These are phyloP conservation scores for Leccinellum luteum DNA, from an alignment of 768 basidiomycete genomes.

Conservation along the genomic window DNA sequence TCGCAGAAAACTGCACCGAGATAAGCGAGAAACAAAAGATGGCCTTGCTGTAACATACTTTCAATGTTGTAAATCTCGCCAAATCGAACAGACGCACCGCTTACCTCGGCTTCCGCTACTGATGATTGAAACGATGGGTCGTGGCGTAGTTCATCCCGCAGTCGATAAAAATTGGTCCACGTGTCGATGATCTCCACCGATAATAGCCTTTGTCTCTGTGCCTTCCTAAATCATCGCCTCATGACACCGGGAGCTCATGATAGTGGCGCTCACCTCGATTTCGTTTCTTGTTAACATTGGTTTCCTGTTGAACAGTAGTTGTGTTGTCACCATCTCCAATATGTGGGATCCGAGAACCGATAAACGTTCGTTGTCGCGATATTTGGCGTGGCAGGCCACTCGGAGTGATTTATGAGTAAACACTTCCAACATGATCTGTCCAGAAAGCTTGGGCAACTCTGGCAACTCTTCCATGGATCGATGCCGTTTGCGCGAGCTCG, in stretches of 20 bases:
- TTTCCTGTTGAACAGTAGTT: slow-evolving; percentile 45
- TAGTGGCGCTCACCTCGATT: slow-evolving; percentile 47
- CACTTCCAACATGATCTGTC: slow-evolving; percentile 60
- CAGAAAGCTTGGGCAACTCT: slow-evolving; percentile 48
- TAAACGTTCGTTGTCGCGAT: slow-evolving; percentile 58
- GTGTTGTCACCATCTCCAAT: slow-evolving; percentile 46
- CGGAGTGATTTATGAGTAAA: slow-evolving; percentile 69
- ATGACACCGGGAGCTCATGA: slow-evolving; percentile 11
- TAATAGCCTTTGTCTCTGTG: slow-evolving; percentile 26
- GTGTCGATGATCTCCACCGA: slow-evolving; percentile 32
- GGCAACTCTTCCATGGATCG: slow-evolving; percentile 37
- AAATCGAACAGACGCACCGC: slow-evolving; percentile 20
- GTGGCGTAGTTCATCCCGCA: slow-evolving; percentile 34
- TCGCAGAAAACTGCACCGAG: slow-evolving; percentile 61
- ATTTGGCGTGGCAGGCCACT: slow-evolving; percentile 39
- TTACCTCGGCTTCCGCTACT: slow-evolving; percentile 37
- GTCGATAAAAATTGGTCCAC: slow-evolving; percentile 39
- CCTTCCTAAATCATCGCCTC: slow-evolving; percentile 28
- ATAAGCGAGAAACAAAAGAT: slow-evolving; percentile 61
- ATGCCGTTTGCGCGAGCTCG: slow-evolving; percentile 37
- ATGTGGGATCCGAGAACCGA: slow-evolving; percentile 48
- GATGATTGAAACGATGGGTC: slow-evolving; percentile 28
- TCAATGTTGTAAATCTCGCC: slow-evolving; percentile 15
- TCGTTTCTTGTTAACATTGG: slow-evolving; percentile 49
- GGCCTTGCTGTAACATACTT: slow-evolving; percentile 46